These are phyloP conservation scores for Myriosclerotinia curreyana DNA, from an alignment of 2,329 filamentous ascomycete genomes.

Conservation along the genomic window DNA sequence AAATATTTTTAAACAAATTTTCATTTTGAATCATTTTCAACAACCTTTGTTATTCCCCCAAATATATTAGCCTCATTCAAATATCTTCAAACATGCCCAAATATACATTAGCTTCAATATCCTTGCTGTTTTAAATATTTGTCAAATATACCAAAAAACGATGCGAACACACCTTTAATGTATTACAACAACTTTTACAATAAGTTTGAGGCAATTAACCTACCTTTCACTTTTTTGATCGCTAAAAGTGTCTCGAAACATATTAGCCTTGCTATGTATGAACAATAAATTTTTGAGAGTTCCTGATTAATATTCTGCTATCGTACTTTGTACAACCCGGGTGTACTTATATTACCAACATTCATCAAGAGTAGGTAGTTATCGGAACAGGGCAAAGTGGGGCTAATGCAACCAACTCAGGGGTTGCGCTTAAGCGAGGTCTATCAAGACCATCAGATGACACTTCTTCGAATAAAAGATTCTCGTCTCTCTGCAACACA, in stretches of 20 bases:
- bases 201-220: neutral
- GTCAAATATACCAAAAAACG: no score
- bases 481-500: neutral
- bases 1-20: no score
- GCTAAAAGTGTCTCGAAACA: neutral
- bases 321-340: no score
- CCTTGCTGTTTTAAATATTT: no score
- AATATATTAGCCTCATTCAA: no score
- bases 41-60: no score
- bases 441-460: neutral
- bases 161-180: no score
- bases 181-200: neutral
- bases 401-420: neutral
- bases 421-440: conserved; percentile 1
- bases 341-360: no score
- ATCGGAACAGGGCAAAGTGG: neutral
- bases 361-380: neutral
- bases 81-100: no score
- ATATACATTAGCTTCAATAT: no score
- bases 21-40: no score
- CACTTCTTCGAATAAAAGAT: conserved; percentile 1
- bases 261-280: neutral
- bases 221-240: neutral
- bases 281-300: neutral
- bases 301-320: neutral